Base-by-base conservation (phyloP, 2,329 filamentous ascomycete genomes). In the Colletotrichum musicola region DNA sequence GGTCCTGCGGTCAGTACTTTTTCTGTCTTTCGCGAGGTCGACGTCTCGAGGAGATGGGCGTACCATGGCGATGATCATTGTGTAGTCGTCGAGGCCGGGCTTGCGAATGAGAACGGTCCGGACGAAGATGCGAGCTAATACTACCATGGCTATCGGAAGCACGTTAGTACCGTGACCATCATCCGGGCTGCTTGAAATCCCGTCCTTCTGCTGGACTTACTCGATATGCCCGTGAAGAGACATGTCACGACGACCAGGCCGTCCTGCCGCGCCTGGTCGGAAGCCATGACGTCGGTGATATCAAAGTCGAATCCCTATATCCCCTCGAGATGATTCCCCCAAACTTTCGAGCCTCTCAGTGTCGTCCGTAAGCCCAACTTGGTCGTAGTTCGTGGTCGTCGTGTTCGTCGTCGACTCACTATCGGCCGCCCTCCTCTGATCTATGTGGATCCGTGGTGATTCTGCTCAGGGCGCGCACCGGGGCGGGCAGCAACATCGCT, bases 11-110 rank as follows among this genome's bases (percentile, higher is more conserved):
- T 64, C 18, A 46, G 44, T 20, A 46, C 55, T n/a, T 42, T 35
- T 35, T n/a, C 44, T n/a, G 4, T 46, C 4, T 46, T 18, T 46
- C 6, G 16, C 42, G 18, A 4, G 42, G 14, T 4, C 38, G 27
- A 18, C 12, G 2, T 30, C n/a, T 30, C 16, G 4, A 35, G 30
- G 14, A 30, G n/a, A 30, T 47, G 30, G 30, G 47, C 58, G 14
- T 50, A 74, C 72, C 59, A 65, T 47, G n/a, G 69, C 72, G 18
- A 67, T 30, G 27, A 68, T 47, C 42, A 74, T 73, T 13, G 65
- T 55, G 10, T 68, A 69, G 55, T 74, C 73, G 53, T 74, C 73
- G 46, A 69, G 64, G 4, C 72, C 72, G 16, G 70, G 65, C 61
- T 73, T 73, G 6, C 67, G 47, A 14, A 74, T 71, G 10, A 73